These are phyloP conservation scores for Passalora sequoiae DNA, from an alignment of 2,329 filamentous ascomycete genomes.

Conservation along the genomic window DNA sequence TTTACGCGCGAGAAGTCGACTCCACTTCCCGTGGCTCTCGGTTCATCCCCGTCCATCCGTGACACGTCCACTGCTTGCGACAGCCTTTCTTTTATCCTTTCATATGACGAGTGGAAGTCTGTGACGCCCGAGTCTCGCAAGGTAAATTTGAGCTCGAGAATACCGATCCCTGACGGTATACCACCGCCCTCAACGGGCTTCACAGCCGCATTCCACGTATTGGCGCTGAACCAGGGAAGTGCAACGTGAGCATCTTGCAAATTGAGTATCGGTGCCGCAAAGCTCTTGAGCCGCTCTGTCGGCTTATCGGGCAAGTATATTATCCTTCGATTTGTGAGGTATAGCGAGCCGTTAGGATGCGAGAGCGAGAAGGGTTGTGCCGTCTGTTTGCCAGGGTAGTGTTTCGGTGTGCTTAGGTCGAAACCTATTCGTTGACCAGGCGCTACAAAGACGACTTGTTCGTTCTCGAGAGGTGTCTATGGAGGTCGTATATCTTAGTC, in stretches of 20 bases:
- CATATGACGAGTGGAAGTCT: constrained; percentile 79
- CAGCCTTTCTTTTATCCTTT: constrained; percentile 76
- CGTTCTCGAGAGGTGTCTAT: constrained; percentile 78
- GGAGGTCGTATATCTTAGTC: too few relatives aligned
- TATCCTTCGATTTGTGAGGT: constrained; percentile 52
- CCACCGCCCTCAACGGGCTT: constrained; percentile 78
- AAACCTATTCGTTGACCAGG: constrained; percentile 75
- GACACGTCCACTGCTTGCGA: constrained; percentile 74
- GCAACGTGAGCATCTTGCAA: constrained; percentile 80
- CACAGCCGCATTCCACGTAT: constrained; percentile 78
- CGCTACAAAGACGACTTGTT: constrained; percentile 68
- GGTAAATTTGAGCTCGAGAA: constrained; percentile 74
- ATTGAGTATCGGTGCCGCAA: constrained; percentile 82
- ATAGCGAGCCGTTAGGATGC: constrained; percentile 22
- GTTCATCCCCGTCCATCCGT: constrained; percentile 34
- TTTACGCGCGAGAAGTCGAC: constrained; percentile 62
- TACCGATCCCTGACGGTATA: constrained; percentile 64
- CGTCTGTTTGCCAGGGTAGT: constrained; percentile 59
- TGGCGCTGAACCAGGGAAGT: constrained; percentile 87
- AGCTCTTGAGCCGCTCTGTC: constrained; percentile 69
- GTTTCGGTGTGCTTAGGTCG: constrained; percentile 49
- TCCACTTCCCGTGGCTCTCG: constrained; percentile 33
- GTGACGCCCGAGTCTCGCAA: constrained; percentile 96
- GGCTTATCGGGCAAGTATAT: constrained; percentile 76
- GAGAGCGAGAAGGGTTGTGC: constrained; percentile 32